Percentiles rank a stretch among this genome's conserved stretches.
phyloP scores from a whole-genome alignment of 2,329 filamentous ascomycete genomes.

The Escovopsis weberi region DNA sequence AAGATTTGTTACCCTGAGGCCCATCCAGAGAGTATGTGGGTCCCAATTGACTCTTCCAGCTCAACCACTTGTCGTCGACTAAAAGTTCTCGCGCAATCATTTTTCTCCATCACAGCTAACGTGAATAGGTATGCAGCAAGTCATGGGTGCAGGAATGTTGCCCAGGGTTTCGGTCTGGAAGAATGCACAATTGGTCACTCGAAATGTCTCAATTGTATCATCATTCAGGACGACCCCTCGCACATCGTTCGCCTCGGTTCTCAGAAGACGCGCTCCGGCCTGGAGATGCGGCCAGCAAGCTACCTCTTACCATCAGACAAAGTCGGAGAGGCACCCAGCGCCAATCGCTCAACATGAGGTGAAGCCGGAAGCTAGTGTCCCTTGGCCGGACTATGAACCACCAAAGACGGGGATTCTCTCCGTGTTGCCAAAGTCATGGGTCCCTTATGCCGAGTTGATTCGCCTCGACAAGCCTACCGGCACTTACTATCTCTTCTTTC shows the following conservation, averaged over 20 bases:
- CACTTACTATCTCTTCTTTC: slow-evolving; percentile 75
- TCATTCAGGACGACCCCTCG: not conserved
- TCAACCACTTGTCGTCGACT: too few species aligned
- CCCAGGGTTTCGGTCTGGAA: slow-evolving; percentile 12
- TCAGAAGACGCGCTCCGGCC: slow-evolving; percentile 2
- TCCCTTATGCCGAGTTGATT: slow-evolving; percentile 71
- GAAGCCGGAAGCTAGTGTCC: not conserved
- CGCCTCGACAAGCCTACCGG: slow-evolving; percentile 71
- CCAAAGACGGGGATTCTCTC: slow-evolving; percentile 60
- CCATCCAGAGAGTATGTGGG: too few species aligned
- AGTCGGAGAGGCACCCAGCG: slow-evolving; percentile 4
- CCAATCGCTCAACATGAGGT: slow-evolving; percentile 6
- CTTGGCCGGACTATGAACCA: slow-evolving; percentile 38
- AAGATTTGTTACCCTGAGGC: too few species aligned
- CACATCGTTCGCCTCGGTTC: not conserved
- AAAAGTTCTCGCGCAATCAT: too few species aligned
- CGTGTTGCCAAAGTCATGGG: slow-evolving; percentile 49
- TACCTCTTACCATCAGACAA: slow-evolving; percentile 13
- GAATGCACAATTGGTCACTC: slow-evolving; percentile 9
- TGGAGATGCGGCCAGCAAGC: slow-evolving; percentile 8
- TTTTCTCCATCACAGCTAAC: too few species aligned
- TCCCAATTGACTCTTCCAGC: too few species aligned
- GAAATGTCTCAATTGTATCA: slow-evolving; percentile 3
- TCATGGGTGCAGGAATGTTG: slow-evolving; percentile 12
- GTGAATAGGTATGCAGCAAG: not conserved